Base-by-base conservation (phyloP, 768 basidiomycete genomes). In the Phaffia australis region DNA sequence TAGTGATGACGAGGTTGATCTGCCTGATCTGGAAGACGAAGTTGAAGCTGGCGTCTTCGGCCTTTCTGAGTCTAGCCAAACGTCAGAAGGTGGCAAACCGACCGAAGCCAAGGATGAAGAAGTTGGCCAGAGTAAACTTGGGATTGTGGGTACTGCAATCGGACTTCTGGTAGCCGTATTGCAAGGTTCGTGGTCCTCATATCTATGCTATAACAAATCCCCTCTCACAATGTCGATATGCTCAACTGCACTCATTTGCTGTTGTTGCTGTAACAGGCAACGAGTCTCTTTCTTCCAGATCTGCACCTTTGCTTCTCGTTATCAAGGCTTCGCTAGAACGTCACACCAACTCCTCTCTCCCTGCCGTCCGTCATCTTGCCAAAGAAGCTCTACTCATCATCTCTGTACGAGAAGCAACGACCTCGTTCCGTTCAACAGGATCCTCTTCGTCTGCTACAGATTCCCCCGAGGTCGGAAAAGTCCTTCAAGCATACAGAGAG, bases 321-420 rank as follows among this genome's bases (percentile, higher is more conserved):
- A 87, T 97, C 60, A 84, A 84, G 69, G 75, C 80, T 0, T 79
- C 85, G 54, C 79, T 92, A 11, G 83, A 86, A 65, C 79, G 79
- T 0, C 74, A 87, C 21, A 75, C 84, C 0, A 27, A 74, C n/a
- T 79, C 78, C 51, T 76, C 80, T n/a, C 72, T 76, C 2, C 81
- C 83, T 0, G 62, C 78, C n/a, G 72, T 87, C 51, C 80, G 83
- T 46, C 76, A 81, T 1, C 76, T 87, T 9, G 84, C 88, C 0
- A 80, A 85, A 14, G 90, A 93, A 76, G 90, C 89, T 3, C 79
- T 83, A 65, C 83, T 93, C 76, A 85, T 92, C 16, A 84, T 95
- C 74, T 87, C 87, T 3, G 87, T 87, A 6, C 85, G 90, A 35
- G 71, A 71, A 21, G 77, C 66, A 19, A 57, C 59, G 3, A 51